Conservation (phyloP, 1,284 basidiomycete genomes). For the Schizophyllum commune region DNA sequence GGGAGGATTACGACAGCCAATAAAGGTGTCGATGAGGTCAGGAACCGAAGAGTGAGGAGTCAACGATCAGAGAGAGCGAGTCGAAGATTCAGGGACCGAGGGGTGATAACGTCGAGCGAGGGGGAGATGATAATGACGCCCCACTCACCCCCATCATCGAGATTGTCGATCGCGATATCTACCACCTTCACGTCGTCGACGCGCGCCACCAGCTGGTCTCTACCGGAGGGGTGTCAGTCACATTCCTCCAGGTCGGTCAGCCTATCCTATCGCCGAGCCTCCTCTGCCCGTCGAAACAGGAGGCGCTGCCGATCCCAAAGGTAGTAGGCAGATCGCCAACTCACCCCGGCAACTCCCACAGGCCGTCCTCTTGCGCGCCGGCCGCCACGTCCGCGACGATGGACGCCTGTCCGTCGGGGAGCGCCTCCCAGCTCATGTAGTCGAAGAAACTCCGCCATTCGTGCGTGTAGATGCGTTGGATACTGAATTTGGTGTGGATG, state of each 20-base stretch:
- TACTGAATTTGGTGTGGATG: conserved; percentile 21
- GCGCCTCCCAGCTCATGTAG: conserved; percentile 18
- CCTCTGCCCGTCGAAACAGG: no score
- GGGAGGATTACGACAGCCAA: background rate
- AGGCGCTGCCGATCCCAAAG: no score
- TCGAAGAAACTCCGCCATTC: conserved; percentile 33
- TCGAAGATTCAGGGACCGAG: background rate
- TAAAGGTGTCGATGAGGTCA: no score
- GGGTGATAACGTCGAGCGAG: background rate
- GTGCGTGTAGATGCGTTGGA: conserved; percentile 25
- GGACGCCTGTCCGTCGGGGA: conserved; percentile 4
- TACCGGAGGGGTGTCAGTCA: background rate
- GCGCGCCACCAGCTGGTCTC: conserved; percentile 13
- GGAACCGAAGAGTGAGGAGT: no score
- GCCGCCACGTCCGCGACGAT: conserved; percentile 4
- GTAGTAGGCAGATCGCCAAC: no score
- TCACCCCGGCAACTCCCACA: conserved; percentile 4
- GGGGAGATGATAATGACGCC: no score
- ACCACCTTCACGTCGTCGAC: conserved; percentile 5
- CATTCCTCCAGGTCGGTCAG: background rate
- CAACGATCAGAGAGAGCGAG: background rate
- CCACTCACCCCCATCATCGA: conserved; percentile 11
- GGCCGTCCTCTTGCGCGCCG: background rate
- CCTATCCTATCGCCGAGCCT: no score
- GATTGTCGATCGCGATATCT: conserved; percentile 15